phyloP scores from a whole-genome alignment of 2,329 filamentous ascomycete species.

The Leptosphaerulina australis region DNA sequence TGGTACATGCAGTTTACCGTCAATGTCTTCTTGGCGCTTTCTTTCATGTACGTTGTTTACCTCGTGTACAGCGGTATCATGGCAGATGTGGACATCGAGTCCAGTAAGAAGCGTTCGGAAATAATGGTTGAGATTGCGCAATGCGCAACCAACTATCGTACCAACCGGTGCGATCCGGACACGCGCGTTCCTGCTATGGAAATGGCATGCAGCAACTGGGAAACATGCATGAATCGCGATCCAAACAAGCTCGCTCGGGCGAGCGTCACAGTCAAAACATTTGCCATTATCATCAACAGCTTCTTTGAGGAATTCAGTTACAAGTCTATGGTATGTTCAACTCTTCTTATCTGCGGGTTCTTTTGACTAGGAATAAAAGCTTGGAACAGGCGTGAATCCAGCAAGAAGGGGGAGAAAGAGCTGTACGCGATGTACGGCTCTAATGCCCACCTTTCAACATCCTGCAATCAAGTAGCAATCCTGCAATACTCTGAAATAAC shows the following conservation, averaged over 20 bases:
- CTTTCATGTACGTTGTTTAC: conserved; percentile 70
- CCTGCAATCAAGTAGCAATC: not conserved
- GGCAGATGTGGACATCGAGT: conserved; percentile 75
- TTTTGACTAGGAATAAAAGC: not conserved
- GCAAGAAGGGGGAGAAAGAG: not conserved
- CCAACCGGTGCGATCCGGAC: conserved; percentile 74
- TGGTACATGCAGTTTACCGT: conserved; percentile 70
- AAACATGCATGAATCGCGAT: conserved; percentile 84
- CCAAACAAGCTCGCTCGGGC: conserved; percentile 77
- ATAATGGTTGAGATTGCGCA: conserved; percentile 74
- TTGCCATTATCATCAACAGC: conserved; percentile 91
- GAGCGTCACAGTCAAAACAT: conserved; percentile 81
- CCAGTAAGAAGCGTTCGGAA: conserved; percentile 69
- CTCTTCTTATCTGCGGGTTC: conserved; percentile 12
- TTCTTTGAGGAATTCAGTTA: conserved; percentile 90
- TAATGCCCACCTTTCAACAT: not conserved
- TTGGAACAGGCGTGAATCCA: not conserved
- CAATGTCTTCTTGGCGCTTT: conserved; percentile 66
- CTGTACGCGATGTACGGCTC: not conserved
- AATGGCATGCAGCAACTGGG: conserved; percentile 77
- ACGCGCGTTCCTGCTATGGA: conserved; percentile 75
- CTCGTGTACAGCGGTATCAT: conserved; percentile 72
- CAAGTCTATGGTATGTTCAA: conserved; percentile 69
- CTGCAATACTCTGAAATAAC: not conserved
- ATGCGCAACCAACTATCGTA: conserved; percentile 74